Conservation (phyloP, 2,329 filamentous ascomycete genomes). For the Colletotrichum simmondsii region DNA sequence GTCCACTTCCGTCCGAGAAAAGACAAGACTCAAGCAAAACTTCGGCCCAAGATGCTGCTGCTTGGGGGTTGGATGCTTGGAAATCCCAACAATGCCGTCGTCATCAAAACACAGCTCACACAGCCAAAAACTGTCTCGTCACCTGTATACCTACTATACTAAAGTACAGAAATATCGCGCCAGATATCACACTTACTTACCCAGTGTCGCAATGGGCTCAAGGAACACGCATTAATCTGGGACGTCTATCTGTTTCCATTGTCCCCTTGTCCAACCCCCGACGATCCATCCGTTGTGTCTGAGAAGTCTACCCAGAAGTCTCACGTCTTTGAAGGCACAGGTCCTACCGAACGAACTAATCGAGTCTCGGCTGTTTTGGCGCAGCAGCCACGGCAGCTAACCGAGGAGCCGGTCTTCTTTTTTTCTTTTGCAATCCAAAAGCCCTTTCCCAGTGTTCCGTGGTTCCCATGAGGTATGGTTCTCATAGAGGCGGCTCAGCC, state of each 20-base stretch:
- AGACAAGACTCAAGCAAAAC: not conserved
- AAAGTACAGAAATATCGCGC: not conserved
- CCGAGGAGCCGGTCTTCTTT: not conserved
- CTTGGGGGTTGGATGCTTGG: no score
- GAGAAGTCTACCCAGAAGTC: not conserved
- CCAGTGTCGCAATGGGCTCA: not conserved
- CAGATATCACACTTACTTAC: not conserved
- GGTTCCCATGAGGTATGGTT: not conserved
- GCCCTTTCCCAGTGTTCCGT: no score
- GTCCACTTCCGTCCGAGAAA: not conserved
- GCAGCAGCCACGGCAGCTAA: not conserved
- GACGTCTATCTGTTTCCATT: not conserved
- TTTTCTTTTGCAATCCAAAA: not conserved
- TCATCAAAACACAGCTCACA: not conserved
- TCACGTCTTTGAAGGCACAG: not conserved
- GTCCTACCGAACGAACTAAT: not conserved
- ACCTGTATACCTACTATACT: not conserved
- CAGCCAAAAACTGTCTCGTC: not conserved
- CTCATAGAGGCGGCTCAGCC: not conserved
- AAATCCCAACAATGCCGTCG: not conserved
- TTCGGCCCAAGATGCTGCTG: not conserved
- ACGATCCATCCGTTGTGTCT: not conserved
- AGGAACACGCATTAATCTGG: not conserved
- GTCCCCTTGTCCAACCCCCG: not conserved
- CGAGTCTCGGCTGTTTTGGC: not conserved